Conservation (phyloP, 345 rosid species). For the Euclidium syriacum region DNA sequence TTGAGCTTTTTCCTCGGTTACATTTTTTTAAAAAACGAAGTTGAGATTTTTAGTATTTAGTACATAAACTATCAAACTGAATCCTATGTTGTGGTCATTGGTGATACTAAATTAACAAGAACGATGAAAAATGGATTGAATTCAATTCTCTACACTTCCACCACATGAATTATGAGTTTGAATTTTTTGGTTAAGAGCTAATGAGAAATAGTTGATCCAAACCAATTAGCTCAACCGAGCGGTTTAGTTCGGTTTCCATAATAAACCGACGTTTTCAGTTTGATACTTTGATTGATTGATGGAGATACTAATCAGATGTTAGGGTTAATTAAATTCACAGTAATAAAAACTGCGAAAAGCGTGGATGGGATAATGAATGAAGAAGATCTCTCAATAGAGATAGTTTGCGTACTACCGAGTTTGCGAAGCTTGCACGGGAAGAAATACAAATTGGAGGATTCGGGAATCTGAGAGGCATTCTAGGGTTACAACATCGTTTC, state of each 20-base stretch:
- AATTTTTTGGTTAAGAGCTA: too few species aligned
- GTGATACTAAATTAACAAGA: too few species aligned
- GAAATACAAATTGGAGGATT: conserved; percentile 3
- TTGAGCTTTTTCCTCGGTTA: not conserved
- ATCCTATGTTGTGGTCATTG: not conserved
- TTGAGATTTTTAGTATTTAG: not conserved
- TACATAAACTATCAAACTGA: not conserved
- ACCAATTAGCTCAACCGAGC: not conserved
- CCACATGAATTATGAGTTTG: too few species aligned
- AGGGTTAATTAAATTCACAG: not conserved
- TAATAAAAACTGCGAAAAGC: not conserved
- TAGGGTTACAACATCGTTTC: not conserved
- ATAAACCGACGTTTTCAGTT: not conserved
- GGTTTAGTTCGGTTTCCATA: conserved; percentile 1
- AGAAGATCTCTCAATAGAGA: not conserved
- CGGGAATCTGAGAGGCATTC: not conserved
- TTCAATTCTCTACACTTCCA: too few species aligned
- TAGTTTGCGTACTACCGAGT: conserved; percentile 1
- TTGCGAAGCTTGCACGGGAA: conserved; percentile 16
- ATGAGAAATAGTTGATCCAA: not conserved
- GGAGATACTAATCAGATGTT: not conserved
- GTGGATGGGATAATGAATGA: not conserved
- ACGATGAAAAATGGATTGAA: too few species aligned
- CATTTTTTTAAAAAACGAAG: too few species aligned
- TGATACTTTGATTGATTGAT: too few species aligned